Evolutionary conservation across 2,329 filamentous ascomycete species (phyloP), one percentile per base, ranked within the genome.

Genomic region (Botrytis galanthina): DNA sequence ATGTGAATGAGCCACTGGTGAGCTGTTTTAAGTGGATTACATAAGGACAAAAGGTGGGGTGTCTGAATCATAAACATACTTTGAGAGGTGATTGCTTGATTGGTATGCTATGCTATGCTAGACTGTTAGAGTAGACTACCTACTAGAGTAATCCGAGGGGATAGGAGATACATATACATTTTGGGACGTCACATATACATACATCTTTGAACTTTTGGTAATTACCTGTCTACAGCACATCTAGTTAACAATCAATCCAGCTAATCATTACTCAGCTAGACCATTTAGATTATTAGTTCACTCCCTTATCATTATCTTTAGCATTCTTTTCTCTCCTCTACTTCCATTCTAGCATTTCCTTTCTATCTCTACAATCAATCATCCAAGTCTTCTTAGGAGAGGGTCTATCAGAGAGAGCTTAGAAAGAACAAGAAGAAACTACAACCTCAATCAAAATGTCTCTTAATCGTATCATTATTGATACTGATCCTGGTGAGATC

Each of bases 381-480:
- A n/a, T 37, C 62, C 62, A 16, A 26, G 7, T 10, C 7, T 57
- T 3, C 51, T 32, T 29, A 29, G n/a, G n/a, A 57, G 51, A n/a
- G n/a, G 51, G 3, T 29, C n/a, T 42, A 26, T 16, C 18, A 51
- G 26, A 51, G 5, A 22, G 14, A 37, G 20, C 4, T 26, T 9
- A 26, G 8, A 4, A n/a, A 46, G 1, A 39, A 57, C 22, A 61
- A 39, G 18, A 32, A 51, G 16, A 39, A 48, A 61, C 57, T 32
- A 29, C 59, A 72, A 42, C 26, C n/a, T 22, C 48, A 26, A 54
- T 61, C 73, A 78, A 64, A 73, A 93, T 93, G 91, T 87, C 90
- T 42, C 90, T 89, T 78, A 90, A 88, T 79, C 90, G 92, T 79
- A 91, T 99, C 78, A 98, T 99, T 79, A 96, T 99, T 79, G 96